A percentile compares a stretch with the other conserved stretches of the same genome.
Conservation (phyloP, 495 filamentous ascomycete species). For the Thermothielavioides terrestris region DNA sequence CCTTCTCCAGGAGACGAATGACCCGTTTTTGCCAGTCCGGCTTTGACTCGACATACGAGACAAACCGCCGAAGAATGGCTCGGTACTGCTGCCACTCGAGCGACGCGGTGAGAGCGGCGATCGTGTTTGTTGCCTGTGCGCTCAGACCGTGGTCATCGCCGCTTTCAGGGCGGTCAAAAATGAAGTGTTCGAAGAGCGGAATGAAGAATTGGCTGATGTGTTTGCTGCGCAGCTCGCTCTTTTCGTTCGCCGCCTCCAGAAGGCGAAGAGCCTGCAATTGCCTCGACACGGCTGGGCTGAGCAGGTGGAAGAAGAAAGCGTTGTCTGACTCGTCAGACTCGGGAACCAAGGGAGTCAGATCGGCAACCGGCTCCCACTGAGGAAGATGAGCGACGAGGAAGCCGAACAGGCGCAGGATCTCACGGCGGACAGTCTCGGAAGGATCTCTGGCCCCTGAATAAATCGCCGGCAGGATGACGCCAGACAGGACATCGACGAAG, state of each 20-base stretch:
- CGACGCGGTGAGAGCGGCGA: conserved; percentile 62
- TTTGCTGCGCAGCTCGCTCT: conserved; percentile 54
- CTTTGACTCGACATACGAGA: conserved; percentile 69
- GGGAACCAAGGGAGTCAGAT: conserved; percentile 65
- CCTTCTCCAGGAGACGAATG: conserved; percentile 68
- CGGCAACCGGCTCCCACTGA: conserved; percentile 57
- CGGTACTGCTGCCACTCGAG: conserved; percentile 90
- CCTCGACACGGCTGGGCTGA: conserved; percentile 84
- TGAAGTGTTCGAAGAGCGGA: conserved; percentile 86
- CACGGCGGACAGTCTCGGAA: conserved; percentile 75
- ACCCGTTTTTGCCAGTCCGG: conserved; percentile 78
- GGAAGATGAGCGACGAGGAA: conserved; percentile 66
- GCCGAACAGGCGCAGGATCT: conserved; percentile 69
- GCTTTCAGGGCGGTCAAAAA: conserved; percentile 69
- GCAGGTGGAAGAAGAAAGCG: conserved; percentile 85
- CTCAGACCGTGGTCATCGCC: conserved; percentile 75
- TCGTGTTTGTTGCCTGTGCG: conserved; percentile 67
- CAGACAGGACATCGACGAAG: conserved; percentile 44
- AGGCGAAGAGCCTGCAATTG: conserved; percentile 75
- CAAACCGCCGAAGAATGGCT: conserved; percentile 70
- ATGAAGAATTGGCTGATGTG: conserved; percentile 83
- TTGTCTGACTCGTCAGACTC: conserved; percentile 66
- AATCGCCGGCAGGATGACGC: conserved; percentile 64
- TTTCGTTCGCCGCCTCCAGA: conserved; percentile 55
- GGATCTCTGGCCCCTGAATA: conserved; percentile 62